phyloP scores from a whole-genome alignment of 306 rosid genomes.

The Morella rubra region DNA sequence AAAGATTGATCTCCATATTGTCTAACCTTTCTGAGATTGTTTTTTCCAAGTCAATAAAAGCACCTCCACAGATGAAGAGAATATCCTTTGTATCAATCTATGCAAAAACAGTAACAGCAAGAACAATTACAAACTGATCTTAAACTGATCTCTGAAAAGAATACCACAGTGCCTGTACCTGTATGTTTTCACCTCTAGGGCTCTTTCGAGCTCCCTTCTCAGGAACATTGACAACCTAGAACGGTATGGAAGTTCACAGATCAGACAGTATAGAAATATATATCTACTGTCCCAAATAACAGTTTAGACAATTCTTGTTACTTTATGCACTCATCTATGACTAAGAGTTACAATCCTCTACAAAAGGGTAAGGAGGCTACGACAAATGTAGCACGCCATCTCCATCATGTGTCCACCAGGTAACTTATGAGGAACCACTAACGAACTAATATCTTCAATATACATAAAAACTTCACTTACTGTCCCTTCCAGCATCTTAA shows the following conservation, averaged over 20 bases:
- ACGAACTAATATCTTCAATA: neutral
- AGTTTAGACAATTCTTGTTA: neutral
- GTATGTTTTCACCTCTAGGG: slow-evolving; percentile 95
- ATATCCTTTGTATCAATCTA: slow-evolving; percentile 98
- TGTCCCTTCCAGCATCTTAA: slow-evolving; percentile 98
- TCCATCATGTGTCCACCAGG: neutral
- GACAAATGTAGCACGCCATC: neutral
- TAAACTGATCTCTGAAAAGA: slow-evolving; percentile 3
- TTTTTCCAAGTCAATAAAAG: slow-evolving; percentile 93
- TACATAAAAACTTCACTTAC: slow-evolving; percentile 51
- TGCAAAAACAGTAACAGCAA: slow-evolving; percentile 26
- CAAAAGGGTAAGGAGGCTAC: neutral
- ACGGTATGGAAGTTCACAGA: slow-evolving; percentile 27
- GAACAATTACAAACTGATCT: slow-evolving; percentile 15
- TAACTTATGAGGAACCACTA: neutral
- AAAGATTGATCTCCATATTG: slow-evolving; percentile 21
- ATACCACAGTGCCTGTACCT: slow-evolving; percentile 46
- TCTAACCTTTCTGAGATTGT: slow-evolving; percentile 94
- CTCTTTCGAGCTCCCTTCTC: slow-evolving; percentile 98
- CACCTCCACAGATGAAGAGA: slow-evolving; percentile 97
- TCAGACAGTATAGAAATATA: slow-evolving; percentile 20
- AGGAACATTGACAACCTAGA: slow-evolving; percentile 93
- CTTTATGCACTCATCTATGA: neutral
- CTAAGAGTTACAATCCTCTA: neutral
- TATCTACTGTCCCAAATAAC: neutral